These are phyloP conservation scores for Rachicladosporium sp. DNA, from an alignment of 2,329 filamentous ascomycete genomes.

Conservation along the genomic window DNA sequence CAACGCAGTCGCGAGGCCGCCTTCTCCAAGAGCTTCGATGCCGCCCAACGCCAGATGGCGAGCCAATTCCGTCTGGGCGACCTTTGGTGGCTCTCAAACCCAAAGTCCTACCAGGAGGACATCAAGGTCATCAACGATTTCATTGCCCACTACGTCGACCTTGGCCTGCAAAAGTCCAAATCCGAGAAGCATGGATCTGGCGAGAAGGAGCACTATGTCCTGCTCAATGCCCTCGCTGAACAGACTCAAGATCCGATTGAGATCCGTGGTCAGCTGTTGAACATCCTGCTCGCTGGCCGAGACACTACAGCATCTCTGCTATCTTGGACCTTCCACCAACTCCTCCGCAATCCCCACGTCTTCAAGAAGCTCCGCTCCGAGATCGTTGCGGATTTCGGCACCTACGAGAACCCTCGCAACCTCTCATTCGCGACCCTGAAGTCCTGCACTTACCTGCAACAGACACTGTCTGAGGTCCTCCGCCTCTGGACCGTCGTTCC, in stretches of 20 bases:
- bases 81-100: constrained; percentile 25
- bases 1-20: constrained; percentile 17
- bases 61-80: constrained; percentile 25
- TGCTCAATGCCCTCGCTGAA: constrained; percentile 34
- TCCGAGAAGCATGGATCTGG: constrained; percentile 10
- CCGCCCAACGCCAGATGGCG: constrained; percentile 27
- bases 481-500: constrained; percentile 70
- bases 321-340: constrained; percentile 41
- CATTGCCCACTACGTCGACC: constrained; percentile 33
- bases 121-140: constrained; percentile 32
- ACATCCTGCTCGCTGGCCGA: constrained; percentile 57
- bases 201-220: constrained; percentile 31
- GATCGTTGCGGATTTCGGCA: constrained; percentile 36
- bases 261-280: constrained; percentile 34
- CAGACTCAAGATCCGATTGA: constrained; percentile 32
- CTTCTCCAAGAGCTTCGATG: constrained; percentile 34
- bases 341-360: constrained; percentile 38
- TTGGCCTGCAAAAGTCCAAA: constrained; percentile 26
- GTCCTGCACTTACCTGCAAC: constrained; percentile 50
- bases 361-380: constrained; percentile 39
- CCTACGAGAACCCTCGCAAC: constrained; percentile 28
- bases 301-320: constrained; percentile 45
- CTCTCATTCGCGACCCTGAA: constrained; percentile 52
- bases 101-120: constrained; percentile 26
- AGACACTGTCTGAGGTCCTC: constrained; percentile 42